Evolutionary conservation across 257 asterid genomes (phyloP).

Genomic region (Solanum rostratum): DNA sequence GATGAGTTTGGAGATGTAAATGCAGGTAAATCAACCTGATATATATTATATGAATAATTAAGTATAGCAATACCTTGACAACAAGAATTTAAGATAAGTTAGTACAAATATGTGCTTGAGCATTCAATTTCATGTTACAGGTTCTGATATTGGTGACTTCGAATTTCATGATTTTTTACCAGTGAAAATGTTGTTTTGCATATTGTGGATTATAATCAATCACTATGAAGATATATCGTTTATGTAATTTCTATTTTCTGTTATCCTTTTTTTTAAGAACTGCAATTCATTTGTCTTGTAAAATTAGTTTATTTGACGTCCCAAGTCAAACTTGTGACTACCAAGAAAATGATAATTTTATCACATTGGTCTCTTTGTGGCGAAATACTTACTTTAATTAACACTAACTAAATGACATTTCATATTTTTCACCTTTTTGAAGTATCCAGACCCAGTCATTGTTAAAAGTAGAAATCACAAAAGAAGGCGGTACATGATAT

Average conservation of each 20-base stretch:
- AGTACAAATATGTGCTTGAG: background rate
- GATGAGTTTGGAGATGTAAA: background rate
- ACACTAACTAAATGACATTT: background rate
- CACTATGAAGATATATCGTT: background rate
- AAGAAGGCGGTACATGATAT: background rate
- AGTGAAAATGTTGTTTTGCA: background rate
- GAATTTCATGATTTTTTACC: background rate
- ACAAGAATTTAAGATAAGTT: background rate
- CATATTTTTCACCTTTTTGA: background rate
- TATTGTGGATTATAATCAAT: background rate
- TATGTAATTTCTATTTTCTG: background rate
- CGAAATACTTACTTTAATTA: background rate
- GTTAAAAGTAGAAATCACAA: background rate
- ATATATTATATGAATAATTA: background rate
- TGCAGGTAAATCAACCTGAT: background rate
- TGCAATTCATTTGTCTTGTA: background rate
- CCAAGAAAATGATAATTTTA: background rate
- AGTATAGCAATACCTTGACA: background rate
- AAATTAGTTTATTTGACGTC: background rate
- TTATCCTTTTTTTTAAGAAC: background rate
- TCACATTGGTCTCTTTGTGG: background rate
- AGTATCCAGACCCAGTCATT: background rate
- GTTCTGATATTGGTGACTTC: background rate
- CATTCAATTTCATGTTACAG: background rate
- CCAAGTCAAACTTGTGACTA: background rate